These are phyloP conservation scores for Colletotrichum tabaci DNA, from an alignment of 2,329 filamentous ascomycete genomes.

Conservation along the genomic window DNA sequence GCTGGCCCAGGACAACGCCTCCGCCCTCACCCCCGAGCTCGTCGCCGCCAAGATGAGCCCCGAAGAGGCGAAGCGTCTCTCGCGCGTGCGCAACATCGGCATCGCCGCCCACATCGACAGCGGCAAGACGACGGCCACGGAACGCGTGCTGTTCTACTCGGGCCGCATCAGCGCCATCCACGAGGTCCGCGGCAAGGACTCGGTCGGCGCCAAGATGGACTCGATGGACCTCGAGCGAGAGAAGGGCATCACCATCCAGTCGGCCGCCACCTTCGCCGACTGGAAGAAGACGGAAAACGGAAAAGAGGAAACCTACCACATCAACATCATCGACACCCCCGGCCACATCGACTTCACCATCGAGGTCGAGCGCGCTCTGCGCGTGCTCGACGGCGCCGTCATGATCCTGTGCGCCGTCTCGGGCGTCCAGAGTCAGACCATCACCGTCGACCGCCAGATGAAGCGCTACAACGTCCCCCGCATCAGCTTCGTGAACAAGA, in stretches of 20 bases:
- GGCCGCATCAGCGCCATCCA: conserved; percentile 97
- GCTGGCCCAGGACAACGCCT: conserved; percentile 68
- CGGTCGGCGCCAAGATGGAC: conserved; percentile 99
- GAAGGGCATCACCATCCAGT: conserved; percentile 99
- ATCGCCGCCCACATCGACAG: conserved; percentile 99
- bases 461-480: conserved; percentile 96
- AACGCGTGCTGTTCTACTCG: conserved; percentile 98
- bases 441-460: conserved; percentile 99
- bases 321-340: conserved; percentile 98
- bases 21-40: conserved; percentile 67
- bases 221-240: conserved; percentile 99
- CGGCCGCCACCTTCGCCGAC: conserved; percentile 96
- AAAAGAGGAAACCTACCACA: conserved; percentile 91
- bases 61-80: conserved; percentile 82
- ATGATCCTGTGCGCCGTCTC: conserved; percentile 99
- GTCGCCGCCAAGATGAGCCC: conserved; percentile 86
- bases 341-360: conserved; percentile 99
- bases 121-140: conserved; percentile 96
- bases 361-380: conserved; percentile 94
- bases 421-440: conserved; percentile 97
- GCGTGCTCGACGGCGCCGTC: conserved; percentile 95
- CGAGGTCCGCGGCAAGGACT: conserved; percentile 95
- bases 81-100: conserved; percentile 93
- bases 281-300: conserved; percentile 91
- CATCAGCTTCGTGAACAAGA: conserved; percentile 98